Evolutionary conservation across 495 filamentous ascomycete species (phyloP).

Genomic region (Penicillium longicatenatum): DNA sequence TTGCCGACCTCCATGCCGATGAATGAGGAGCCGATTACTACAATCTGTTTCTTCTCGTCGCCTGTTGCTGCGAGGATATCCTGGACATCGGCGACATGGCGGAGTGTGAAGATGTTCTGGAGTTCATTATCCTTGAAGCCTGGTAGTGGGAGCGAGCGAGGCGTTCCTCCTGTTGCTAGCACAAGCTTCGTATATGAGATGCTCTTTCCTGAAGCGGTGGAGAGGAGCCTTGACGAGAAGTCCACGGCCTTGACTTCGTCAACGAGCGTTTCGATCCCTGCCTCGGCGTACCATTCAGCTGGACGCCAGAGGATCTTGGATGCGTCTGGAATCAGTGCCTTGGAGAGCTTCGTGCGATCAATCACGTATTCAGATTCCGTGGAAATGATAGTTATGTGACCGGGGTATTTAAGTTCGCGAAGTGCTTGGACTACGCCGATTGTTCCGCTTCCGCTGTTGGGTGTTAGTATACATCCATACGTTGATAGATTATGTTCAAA

Average conservation of each 20-base stretch:
- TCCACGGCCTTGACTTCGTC: slow-evolving; percentile 79
- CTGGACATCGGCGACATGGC: slow-evolving; percentile 72
- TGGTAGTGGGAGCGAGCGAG: slow-evolving; percentile 73
- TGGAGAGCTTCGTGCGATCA: slow-evolving; percentile 94
- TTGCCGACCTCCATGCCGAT: slow-evolving; percentile 97
- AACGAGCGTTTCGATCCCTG: slow-evolving; percentile 68
- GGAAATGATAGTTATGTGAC: slow-evolving; percentile 81
- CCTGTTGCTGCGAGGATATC: slow-evolving; percentile 75
- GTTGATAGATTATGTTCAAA: no score
- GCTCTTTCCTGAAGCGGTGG: slow-evolving; percentile 69
- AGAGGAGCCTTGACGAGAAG: slow-evolving; percentile 69
- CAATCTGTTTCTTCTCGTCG: slow-evolving; percentile 83
- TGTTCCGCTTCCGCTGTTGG: slow-evolving; percentile 68
- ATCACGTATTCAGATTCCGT: slow-evolving; percentile 82
- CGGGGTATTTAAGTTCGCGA: slow-evolving; percentile 77
- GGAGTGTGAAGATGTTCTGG: slow-evolving; percentile 81
- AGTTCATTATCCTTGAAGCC: slow-evolving; percentile 76
- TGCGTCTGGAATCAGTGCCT: slow-evolving; percentile 84
- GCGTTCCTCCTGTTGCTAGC: slow-evolving; percentile 81
- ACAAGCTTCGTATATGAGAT: slow-evolving; percentile 84
- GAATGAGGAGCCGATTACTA: slow-evolving; percentile 88
- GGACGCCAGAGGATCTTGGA: slow-evolving; percentile 75
- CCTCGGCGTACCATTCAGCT: slow-evolving; percentile 73
- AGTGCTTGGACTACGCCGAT: slow-evolving; percentile 79
- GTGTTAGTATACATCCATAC: slow-evolving; percentile 9